These are phyloP conservation scores for Chrysoporthe puriensis DNA, from an alignment of 2,329 filamentous ascomycete species.

Conservation along the genomic window DNA sequence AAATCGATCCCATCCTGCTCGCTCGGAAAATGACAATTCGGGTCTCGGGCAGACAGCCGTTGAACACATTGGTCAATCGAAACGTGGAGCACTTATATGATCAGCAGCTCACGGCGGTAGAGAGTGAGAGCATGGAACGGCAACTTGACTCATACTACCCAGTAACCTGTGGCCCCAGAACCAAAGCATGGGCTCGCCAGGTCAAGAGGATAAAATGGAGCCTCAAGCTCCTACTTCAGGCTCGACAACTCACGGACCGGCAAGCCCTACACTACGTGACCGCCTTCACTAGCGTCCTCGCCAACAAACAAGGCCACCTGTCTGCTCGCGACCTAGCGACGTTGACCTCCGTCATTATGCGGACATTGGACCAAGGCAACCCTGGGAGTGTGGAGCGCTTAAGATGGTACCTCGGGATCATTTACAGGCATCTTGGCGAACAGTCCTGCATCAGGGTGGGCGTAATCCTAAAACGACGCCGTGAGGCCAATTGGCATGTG, in stretches of 20 bases:
- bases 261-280: conserved; percentile 39
- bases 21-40: conserved; percentile 9
- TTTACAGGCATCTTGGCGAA: conserved; percentile 36
- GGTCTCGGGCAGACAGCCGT: neutral
- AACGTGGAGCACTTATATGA: neutral
- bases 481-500: conserved; percentile 28
- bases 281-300: conserved; percentile 38
- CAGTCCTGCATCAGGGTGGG: conserved; percentile 31
- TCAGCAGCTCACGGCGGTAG: neutral
- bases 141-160: neutral
- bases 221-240: conserved; percentile 9
- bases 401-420: conserved; percentile 40
- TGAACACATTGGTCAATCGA: neutral
- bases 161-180: neutral
- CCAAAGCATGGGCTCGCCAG: conserved; percentile 3
- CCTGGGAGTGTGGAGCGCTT: conserved; percentile 42
- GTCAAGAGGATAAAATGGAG: conserved; percentile 15
- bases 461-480: conserved; percentile 34
- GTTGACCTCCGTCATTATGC: conserved; percentile 37
- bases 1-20: conserved; percentile 16
- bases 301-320: conserved; percentile 37
- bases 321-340: conserved; percentile 29
- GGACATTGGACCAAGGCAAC: conserved; percentile 39
- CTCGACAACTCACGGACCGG: conserved; percentile 25
- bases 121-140: neutral